Evolutionary conservation across 2,329 filamentous ascomycete genomes (phyloP).

Genomic region (Diaporthe sp.): DNA sequence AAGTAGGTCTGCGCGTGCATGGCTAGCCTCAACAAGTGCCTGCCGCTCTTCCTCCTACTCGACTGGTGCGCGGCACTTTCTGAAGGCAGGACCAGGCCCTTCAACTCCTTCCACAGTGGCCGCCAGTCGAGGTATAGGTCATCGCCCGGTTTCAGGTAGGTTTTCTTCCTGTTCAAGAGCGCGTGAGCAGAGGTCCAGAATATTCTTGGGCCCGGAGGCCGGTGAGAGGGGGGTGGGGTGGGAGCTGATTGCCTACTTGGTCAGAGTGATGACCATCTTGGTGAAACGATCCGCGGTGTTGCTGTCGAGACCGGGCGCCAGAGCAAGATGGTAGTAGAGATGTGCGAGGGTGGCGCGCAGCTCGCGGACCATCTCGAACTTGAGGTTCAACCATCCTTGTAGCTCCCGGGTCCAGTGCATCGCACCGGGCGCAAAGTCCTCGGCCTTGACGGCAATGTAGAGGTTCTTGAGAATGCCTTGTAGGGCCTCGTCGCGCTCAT

Average conservation of each 20-base stretch:
- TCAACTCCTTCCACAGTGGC: slow-evolving; percentile 92
- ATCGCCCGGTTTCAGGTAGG: slow-evolving; percentile 91
- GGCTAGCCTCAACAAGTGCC: slow-evolving; percentile 86
- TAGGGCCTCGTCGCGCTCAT: slow-evolving; percentile 82
- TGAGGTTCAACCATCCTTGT: slow-evolving; percentile 93
- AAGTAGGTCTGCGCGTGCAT: slow-evolving; percentile 94
- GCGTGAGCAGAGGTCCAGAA: slow-evolving; percentile 46
- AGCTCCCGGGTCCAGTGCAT: slow-evolving; percentile 98
- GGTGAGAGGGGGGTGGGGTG: neutral
- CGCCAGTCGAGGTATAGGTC: slow-evolving; percentile 95
- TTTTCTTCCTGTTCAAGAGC: slow-evolving; percentile 78
- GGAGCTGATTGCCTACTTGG: slow-evolving; percentile 75
- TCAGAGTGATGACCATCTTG: slow-evolving; percentile 95
- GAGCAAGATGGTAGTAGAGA: slow-evolving; percentile 93
- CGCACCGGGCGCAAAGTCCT: slow-evolving; percentile 94
- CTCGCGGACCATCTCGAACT: slow-evolving; percentile 94
- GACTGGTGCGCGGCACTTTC: slow-evolving; percentile 80
- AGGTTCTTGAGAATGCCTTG: slow-evolving; percentile 93
- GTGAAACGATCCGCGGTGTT: slow-evolving; percentile 89
- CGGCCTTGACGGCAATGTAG: slow-evolving; percentile 90
- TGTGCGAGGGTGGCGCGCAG: slow-evolving; percentile 87
- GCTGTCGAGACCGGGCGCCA: slow-evolving; percentile 90
- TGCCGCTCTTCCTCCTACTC: slow-evolving; percentile 68
- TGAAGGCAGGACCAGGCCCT: slow-evolving; percentile 87
- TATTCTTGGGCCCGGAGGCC: neutral